Evolutionary conservation across 768 basidiomycete species (phyloP).

Genomic region (Boletus sp.): DNA sequence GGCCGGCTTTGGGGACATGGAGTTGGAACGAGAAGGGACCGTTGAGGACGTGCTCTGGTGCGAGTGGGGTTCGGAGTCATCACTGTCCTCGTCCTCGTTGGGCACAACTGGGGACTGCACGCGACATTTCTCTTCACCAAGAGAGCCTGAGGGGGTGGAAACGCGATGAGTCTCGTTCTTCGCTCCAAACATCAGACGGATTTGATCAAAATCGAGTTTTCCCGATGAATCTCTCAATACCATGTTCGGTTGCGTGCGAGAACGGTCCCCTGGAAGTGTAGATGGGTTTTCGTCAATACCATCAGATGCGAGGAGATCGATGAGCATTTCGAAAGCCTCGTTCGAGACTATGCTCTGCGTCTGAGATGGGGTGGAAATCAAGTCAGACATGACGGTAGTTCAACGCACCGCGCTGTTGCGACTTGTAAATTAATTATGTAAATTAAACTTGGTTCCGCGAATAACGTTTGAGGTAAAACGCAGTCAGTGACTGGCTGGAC

Average conservation of each 20-base stretch:
- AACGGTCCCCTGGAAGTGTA: background rate
- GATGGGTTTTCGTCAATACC: constrained; percentile 15
- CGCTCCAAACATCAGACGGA: constrained; percentile 25
- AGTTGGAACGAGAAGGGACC: constrained; percentile 8
- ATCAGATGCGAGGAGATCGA: constrained; percentile 31
- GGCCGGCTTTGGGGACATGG: constrained; percentile 15
- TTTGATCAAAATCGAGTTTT: constrained; percentile 31
- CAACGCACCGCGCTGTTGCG: background rate
- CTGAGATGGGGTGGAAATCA: constrained; percentile 24
- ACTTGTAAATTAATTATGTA: background rate
- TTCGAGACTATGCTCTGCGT: constrained; percentile 15
- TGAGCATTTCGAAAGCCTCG: constrained; percentile 26
- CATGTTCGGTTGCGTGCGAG: constrained; percentile 1
- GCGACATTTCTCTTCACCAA: background rate
- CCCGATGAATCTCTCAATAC: constrained; percentile 27
- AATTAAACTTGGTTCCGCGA: background rate
- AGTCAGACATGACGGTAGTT: constrained; percentile 17
- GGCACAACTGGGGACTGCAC: background rate
- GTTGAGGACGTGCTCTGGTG: constrained; percentile 5
- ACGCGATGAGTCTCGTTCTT: constrained; percentile 6
- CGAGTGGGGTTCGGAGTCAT: constrained; percentile 16
- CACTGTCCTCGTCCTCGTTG: constrained; percentile 13
- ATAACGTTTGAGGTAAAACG: background rate
- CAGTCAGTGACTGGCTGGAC: background rate
- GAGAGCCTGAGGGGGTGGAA: background rate